Conservation (phyloP, 2,329 filamentous ascomycete species). For the Phialophora chinensis region DNA sequence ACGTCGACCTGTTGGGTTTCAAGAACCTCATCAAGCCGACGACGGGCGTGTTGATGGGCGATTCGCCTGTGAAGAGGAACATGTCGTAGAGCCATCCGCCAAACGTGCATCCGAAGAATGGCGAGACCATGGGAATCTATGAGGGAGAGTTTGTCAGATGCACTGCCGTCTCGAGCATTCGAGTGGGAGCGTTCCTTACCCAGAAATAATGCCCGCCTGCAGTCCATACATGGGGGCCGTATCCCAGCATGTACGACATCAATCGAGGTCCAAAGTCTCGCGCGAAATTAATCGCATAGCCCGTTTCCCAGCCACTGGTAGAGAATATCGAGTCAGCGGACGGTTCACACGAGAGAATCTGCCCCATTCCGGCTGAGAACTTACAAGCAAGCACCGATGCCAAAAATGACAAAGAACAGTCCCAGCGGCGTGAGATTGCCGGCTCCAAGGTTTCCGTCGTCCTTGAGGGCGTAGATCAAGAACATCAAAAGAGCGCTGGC, state of each 20-base stretch:
- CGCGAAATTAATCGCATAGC: conserved; percentile 76
- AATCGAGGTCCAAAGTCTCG: conserved; percentile 74
- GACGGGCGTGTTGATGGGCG: conserved; percentile 70
- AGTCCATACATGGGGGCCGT: conserved; percentile 70
- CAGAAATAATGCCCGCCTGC: conserved; percentile 67
- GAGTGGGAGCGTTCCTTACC: conserved; percentile 16
- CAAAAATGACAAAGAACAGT: conserved; percentile 75
- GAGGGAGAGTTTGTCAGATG: neutral
- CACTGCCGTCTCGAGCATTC: neutral
- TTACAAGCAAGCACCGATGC: conserved; percentile 70
- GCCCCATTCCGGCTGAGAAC: neutral
- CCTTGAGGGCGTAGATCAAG: conserved; percentile 71
- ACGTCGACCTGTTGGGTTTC: conserved; percentile 33
- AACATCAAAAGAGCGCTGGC: conserved; percentile 73
- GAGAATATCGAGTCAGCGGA: neutral
- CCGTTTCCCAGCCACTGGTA: conserved; percentile 70
- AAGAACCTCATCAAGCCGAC: conserved; percentile 63
- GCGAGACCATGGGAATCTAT: conserved; percentile 73
- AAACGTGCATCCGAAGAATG: conserved; percentile 68
- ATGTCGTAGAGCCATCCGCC: conserved; percentile 71
- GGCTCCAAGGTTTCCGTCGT: conserved; percentile 56
- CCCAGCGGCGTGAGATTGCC: conserved; percentile 64
- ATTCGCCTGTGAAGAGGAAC: conserved; percentile 70
- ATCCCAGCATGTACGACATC: conserved; percentile 70
- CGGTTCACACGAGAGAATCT: too few relatives aligned